These are phyloP conservation scores for Paramarasmius palmivorus DNA, from an alignment of 1,284 basidiomycete genomes.

Conservation along the genomic window DNA sequence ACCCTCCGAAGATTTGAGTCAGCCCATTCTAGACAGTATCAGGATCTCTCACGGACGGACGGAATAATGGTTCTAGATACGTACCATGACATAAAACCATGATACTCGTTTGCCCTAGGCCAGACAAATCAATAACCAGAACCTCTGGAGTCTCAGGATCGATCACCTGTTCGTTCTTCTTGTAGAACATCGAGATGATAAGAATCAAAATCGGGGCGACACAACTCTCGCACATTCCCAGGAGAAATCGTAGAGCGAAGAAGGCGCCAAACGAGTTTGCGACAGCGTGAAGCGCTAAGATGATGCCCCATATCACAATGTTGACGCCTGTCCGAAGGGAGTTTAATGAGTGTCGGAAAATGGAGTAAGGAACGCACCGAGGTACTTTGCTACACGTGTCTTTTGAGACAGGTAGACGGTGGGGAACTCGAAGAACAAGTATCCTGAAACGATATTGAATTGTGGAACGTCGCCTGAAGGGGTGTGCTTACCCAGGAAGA, in stretches of 20 bases:
- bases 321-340: constrained; percentile 44
- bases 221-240: constrained; percentile 68
- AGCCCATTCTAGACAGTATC: constrained; percentile 47
- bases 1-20: constrained; percentile 65
- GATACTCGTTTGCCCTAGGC: constrained; percentile 54
- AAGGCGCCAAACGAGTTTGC: constrained; percentile 59
- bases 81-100: constrained; percentile 70
- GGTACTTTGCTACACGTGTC: constrained; percentile 59
- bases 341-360: not conserved
- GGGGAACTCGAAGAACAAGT: constrained; percentile 65
- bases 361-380: constrained; percentile 37
- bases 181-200: constrained; percentile 70
- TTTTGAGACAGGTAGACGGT: constrained; percentile 68
- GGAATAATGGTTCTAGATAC: constrained; percentile 9
- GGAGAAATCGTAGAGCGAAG: constrained; percentile 61
- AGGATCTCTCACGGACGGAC: constrained; percentile 1
- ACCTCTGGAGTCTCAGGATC: too few species aligned
- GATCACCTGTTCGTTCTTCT: constrained; percentile 63
- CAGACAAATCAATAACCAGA: not conserved
- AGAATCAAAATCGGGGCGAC: constrained; percentile 65
- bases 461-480: not conserved
- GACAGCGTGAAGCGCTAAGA: constrained; percentile 63
- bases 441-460: constrained; percentile 37
- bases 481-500: constrained; percentile 50
- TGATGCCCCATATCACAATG: constrained; percentile 60